Percentiles rank a stretch among this genome's conserved stretches.
Evolutionary conservation across 1,139 yeast genomes (phyloP).

Genomic region (Kurtzmaniella quercitrusa): DNA sequence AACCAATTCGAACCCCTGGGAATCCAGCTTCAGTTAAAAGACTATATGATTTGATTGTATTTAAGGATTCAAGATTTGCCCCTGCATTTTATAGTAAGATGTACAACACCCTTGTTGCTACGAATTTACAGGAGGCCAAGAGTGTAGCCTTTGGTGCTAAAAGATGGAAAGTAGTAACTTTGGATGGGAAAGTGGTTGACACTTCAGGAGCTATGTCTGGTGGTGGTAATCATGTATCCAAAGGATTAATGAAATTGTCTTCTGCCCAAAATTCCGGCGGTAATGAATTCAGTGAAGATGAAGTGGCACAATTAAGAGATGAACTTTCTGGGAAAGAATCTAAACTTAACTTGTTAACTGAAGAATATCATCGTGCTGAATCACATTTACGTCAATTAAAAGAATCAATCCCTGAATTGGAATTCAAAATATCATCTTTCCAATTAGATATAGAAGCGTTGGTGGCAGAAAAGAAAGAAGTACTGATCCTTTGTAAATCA

Average conservation of each 20-base stretch:
- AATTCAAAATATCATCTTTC: slow-evolving; percentile 54
- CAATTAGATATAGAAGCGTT: slow-evolving; percentile 65
- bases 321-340: slow-evolving; percentile 56
- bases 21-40: slow-evolving; percentile 75
- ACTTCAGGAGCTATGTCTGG: slow-evolving; percentile 98
- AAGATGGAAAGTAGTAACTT: slow-evolving; percentile 84
- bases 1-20: slow-evolving; percentile 58
- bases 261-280: slow-evolving; percentile 21
- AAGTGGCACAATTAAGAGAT: slow-evolving; percentile 50
- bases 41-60: slow-evolving; percentile 75
- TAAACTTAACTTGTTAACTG: slow-evolving; percentile 47
- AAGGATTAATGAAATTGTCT: slow-evolving; percentile 60
- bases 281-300: slow-evolving; percentile 45
- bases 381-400: slow-evolving; percentile 52
- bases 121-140: slow-evolving; percentile 75
- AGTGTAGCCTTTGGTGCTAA: slow-evolving; percentile 80
- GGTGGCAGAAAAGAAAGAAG: slow-evolving; percentile 43
- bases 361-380: slow-evolving; percentile 58
- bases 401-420: slow-evolving; percentile 69
- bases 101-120: slow-evolving; percentile 83
- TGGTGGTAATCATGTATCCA: slow-evolving; percentile 72
- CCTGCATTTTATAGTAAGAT: slow-evolving; percentile 90
- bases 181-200: slow-evolving; percentile 90
- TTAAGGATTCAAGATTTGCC: slow-evolving; percentile 61
- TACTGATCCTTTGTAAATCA: slow-evolving; percentile 28